Conservation (phyloP, 768 basidiomycete species). For the Termitomyces sp. region DNA sequence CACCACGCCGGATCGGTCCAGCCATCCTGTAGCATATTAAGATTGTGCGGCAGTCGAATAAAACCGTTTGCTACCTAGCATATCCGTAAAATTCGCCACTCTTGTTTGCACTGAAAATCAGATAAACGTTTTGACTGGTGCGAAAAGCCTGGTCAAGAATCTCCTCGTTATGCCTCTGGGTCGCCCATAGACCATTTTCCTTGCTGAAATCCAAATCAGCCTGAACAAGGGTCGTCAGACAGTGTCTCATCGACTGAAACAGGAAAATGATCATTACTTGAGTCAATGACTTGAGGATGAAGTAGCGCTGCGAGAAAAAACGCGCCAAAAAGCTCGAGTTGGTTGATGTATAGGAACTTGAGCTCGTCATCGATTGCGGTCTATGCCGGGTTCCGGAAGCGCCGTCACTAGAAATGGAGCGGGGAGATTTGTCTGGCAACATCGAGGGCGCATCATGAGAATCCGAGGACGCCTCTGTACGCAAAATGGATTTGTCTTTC, state of each 20-base stretch:
- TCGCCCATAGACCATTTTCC: constrained; percentile 80
- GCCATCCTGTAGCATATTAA: constrained; percentile 50
- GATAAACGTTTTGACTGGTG: constrained; percentile 82
- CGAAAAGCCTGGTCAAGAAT: constrained; percentile 90
- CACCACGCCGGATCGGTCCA: constrained; percentile 51
- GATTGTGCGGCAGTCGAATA: not conserved
- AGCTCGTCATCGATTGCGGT: constrained; percentile 37
- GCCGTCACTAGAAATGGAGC: constrained; percentile 40
- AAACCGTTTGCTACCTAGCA: constrained; percentile 54
- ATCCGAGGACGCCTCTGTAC: constrained; percentile 11
- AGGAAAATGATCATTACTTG: constrained; percentile 42
- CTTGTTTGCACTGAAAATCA: constrained; percentile 92
- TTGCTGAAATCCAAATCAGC: constrained; percentile 77
- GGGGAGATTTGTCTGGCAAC: constrained; percentile 19
- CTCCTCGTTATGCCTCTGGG: constrained; percentile 88
- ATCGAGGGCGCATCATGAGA: constrained; percentile 21
- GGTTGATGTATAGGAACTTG: constrained; percentile 74
- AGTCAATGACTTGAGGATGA: constrained; percentile 86
- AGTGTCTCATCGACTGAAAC: not conserved
- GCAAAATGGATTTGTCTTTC: constrained; percentile 17
- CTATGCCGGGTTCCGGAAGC: constrained; percentile 20
- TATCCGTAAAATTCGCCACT: constrained; percentile 95
- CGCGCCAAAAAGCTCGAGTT: constrained; percentile 72
- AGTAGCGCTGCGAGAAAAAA: constrained; percentile 85
- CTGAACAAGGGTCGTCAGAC: constrained; percentile 28